Evolutionary conservation across 306 rosid genomes (phyloP).

Genomic region (Lathyrus oleraceus): DNA sequence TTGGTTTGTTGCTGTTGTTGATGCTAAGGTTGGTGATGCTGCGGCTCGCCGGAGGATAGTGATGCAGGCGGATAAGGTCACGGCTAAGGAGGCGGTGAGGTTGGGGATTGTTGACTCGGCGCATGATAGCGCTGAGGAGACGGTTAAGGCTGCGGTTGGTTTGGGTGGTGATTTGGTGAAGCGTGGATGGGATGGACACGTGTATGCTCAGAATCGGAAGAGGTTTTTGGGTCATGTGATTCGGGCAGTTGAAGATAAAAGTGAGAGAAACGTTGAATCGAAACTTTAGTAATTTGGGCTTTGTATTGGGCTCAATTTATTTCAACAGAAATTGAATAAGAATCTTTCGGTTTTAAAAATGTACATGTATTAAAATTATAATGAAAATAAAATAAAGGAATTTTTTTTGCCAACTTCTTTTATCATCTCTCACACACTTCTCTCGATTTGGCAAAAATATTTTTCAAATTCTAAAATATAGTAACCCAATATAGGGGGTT

Average conservation of each 20-base stretch:
- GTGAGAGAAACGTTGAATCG: constrained; percentile 18
- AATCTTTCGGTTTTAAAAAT: no score
- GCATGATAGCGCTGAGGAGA: constrained; percentile 52
- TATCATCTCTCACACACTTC: no score
- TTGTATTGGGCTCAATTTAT: background rate
- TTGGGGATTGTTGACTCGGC: constrained; percentile 65
- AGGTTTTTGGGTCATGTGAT: constrained; percentile 40
- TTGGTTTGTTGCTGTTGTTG: constrained; percentile 57
- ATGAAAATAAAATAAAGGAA: no score
- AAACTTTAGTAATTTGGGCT: constrained; percentile 38
- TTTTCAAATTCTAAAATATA: no score
- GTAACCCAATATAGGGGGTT: no score
- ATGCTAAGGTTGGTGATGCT: constrained; percentile 54
- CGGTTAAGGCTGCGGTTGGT: constrained; percentile 54
- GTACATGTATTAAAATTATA: no score
- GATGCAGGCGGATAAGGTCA: constrained; percentile 63
- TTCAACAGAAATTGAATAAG: background rate
- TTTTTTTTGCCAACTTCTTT: no score
- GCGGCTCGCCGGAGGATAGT: constrained; percentile 51
- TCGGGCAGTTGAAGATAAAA: constrained; percentile 29
- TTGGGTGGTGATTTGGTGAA: constrained; percentile 46
- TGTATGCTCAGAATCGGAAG: constrained; percentile 64
- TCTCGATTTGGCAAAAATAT: no score
- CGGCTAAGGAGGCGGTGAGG: constrained; percentile 58
- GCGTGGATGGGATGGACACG: constrained; percentile 71